phyloP scores from a whole-genome alignment of 345 rosid species.

The Cochlearia excelsa region DNA sequence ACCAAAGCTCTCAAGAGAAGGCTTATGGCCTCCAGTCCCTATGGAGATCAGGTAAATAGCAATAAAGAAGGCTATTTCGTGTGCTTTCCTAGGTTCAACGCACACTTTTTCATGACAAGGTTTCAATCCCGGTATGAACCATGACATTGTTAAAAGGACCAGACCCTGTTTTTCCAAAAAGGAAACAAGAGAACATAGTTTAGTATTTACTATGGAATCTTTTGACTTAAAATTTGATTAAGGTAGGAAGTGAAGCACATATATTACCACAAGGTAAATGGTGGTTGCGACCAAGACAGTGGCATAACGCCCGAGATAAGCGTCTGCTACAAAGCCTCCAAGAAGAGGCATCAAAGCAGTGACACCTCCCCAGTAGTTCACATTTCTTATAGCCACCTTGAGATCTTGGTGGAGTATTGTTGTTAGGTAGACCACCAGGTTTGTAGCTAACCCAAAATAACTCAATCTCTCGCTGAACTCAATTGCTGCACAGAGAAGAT shows the following conservation, averaged over 20 bases:
- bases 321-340: slow-evolving; percentile 97
- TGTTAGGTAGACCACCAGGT: slow-evolving; percentile 77
- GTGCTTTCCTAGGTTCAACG: slow-evolving; percentile 54
- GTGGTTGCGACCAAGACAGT: slow-evolving; percentile 58
- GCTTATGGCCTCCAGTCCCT: slow-evolving; percentile 97
- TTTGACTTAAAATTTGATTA: neutral
- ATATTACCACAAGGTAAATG: slow-evolving; percentile 61
- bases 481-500: slow-evolving; percentile 50
- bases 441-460: slow-evolving; percentile 79
- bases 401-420: slow-evolving; percentile 80
- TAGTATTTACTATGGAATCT: neutral
- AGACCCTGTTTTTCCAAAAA: slow-evolving; percentile 54
- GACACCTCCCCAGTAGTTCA: slow-evolving; percentile 87
- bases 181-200: slow-evolving; percentile 8
- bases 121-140: slow-evolving; percentile 63
- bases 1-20: slow-evolving; percentile 91
- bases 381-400: slow-evolving; percentile 70
- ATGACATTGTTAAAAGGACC: slow-evolving; percentile 61
- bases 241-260: neutral
- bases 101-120: slow-evolving; percentile 58
- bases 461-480: slow-evolving; percentile 94
- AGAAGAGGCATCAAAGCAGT: slow-evolving; percentile 88
- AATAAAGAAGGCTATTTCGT: slow-evolving; percentile 63
- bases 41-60: slow-evolving; percentile 81
- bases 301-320: slow-evolving; percentile 69